Base-by-base conservation (phyloP, 2,329 filamentous ascomycete species). In the Diplocarpon mali region DNA sequence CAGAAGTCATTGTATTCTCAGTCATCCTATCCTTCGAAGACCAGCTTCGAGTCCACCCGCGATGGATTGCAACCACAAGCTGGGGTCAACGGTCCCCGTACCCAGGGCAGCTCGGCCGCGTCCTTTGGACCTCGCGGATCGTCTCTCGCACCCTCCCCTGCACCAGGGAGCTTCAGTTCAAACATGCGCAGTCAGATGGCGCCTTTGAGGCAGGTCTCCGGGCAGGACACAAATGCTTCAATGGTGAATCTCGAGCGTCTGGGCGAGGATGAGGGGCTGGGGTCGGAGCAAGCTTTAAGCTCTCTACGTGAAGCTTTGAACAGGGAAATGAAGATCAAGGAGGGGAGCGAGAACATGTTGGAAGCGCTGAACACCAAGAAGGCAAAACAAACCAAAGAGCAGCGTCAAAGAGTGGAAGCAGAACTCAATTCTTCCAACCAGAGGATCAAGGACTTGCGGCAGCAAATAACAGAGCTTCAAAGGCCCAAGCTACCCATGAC, bases 271-370 rank as follows among this genome's bases (percentile, higher is more conserved):
- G 75, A 78, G 47, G 65, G 58, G 54, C 68, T 55, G 50, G 73
- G 72, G 9, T 73, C 79, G 12, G 87, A 94, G 62, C 80, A 87
- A 64, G 75, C 79, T 34, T 78, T 95, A 57, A 75, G 80, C 16
- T 71, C 77, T 41, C 73, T 95, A 51, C 81, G 83, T 58, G 89
- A 95, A 57, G 78, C 83, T 59, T 82, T 98, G 52, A 90, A 88
- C 55, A 90, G 93, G 59, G 93, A 98, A 67, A 81, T 89, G 68
- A 96, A 96, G 71, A 96, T 98, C 62, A 95, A 94, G 65, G 85
- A 90, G 58, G 92, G 92, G 15, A 95, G 90, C 46, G 92, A 98
- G 69, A 98, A 98, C 62, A 81, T 98, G 76, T 72, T 98, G 32
- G 92, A 98, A 68, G 92, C 92, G 11, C 69, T 98, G 53, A 87